Evolutionary conservation across 805 yeast species (phyloP).

Genomic region (Ogataea methanolica): DNA sequence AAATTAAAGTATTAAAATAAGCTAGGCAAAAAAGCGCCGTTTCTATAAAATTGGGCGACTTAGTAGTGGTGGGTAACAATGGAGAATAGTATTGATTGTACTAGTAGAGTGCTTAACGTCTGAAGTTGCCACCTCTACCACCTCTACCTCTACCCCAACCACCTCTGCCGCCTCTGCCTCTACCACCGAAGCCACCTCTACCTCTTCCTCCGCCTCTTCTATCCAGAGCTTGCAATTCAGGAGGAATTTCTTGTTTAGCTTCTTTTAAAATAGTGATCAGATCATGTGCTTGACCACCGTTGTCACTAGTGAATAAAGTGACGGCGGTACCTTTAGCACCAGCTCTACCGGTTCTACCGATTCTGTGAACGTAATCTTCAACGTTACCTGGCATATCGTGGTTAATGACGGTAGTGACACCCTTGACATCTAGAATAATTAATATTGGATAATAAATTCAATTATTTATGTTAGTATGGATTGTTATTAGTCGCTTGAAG

Average conservation of each 20-base stretch:
- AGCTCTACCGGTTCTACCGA: slow-evolving; percentile 99
- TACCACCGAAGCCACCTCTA: slow-evolving; percentile 50
- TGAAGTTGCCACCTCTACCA: slow-evolving; percentile 38
- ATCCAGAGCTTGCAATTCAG: slow-evolving; percentile 70
- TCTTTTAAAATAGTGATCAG: slow-evolving; percentile 86
- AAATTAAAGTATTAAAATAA: too few species aligned
- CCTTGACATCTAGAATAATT: slow-evolving; percentile 79
- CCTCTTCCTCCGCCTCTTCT: slow-evolving; percentile 69
- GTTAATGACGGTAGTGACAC: slow-evolving; percentile 89
- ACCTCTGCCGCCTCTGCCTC: slow-evolving; percentile 47
- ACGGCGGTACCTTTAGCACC: slow-evolving; percentile 95
- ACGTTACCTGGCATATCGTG: slow-evolving; percentile 97
- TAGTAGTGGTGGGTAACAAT: too few species aligned
- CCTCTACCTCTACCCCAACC: slow-evolving; percentile 46
- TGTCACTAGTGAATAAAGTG: slow-evolving; percentile 86
- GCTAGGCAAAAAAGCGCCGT: too few species aligned
- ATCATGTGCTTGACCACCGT: slow-evolving; percentile 85
- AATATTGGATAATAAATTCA: slow-evolving; percentile 5
- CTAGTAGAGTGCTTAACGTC: slow-evolving; percentile 30
- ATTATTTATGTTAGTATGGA: slow-evolving; percentile 3
- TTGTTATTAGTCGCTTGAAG: background rate
- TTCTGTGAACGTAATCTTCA: slow-evolving; percentile 98
- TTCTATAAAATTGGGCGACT: too few species aligned
- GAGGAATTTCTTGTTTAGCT: slow-evolving; percentile 89
- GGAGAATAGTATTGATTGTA: too few species aligned